phyloP scores from a whole-genome alignment of 1,139 yeast species.

The Kazachstania sp. region DNA sequence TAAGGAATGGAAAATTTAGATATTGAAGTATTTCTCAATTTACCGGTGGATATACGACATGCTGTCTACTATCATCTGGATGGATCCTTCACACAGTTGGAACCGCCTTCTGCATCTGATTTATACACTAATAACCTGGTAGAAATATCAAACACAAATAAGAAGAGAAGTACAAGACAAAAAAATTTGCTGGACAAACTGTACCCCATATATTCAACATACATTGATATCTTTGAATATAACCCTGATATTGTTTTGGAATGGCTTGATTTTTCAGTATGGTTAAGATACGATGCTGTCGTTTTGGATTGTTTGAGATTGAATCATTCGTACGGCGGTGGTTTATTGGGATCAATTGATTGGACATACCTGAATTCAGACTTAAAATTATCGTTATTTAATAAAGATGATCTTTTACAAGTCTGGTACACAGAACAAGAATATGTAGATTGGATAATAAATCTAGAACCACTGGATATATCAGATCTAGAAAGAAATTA shows the following conservation, averaged over 20 bases:
- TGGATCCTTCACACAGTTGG: conserved; percentile 14
- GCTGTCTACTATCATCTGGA: conserved; percentile 21
- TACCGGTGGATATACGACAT: conserved; percentile 23
- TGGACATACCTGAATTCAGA: conserved; percentile 20
- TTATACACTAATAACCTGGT: conserved; percentile 7
- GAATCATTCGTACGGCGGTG: conserved; percentile 22
- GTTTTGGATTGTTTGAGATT: conserved; percentile 24
- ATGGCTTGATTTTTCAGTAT: conserved; percentile 23
- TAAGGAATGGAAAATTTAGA: conserved; percentile 9
- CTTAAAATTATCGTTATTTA: conserved; percentile 19
- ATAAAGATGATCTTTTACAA: conserved; percentile 17
- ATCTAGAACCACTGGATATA: conserved; percentile 4
- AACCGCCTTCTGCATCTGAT: conserved; percentile 5
- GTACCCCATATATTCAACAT: conserved; percentile 15
- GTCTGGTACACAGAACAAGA: conserved; percentile 25
- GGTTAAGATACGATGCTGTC: conserved; percentile 27
- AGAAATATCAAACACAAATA: conserved; percentile 2
- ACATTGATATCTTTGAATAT: conserved; percentile 22
- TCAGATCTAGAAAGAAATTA: conserved; percentile 8
- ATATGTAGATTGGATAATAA: conserved; percentile 18
- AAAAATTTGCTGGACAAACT: conserved; percentile 7
- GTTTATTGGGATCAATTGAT: conserved; percentile 18
- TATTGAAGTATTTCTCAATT: conserved; percentile 14
- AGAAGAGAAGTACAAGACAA: conserved; percentile 5
- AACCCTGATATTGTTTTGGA: conserved; percentile 15